Conservation (phyloP, 768 basidiomycete genomes). For the Dacryopinax primogenitus region DNA sequence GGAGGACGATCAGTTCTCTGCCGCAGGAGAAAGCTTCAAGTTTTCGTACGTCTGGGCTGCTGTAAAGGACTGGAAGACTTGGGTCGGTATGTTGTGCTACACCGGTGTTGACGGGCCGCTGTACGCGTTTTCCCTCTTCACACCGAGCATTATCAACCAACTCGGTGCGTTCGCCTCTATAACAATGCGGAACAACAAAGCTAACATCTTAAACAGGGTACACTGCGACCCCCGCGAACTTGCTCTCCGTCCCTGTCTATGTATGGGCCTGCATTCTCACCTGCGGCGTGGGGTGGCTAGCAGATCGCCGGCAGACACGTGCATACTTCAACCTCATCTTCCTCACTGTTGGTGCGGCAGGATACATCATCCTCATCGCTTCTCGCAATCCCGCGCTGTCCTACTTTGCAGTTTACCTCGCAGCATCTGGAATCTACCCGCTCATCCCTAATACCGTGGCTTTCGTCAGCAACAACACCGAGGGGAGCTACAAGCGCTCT, state of each 20-base stretch:
- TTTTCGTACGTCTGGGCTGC: conserved; percentile 48
- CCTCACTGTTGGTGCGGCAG: conserved; percentile 32
- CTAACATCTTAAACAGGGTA: conserved; percentile 33
- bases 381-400: conserved; percentile 53
- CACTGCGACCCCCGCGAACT: conserved; percentile 57
- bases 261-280: conserved; percentile 54
- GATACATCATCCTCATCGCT: conserved; percentile 56
- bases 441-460: conserved; percentile 50
- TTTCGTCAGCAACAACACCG: conserved; percentile 63
- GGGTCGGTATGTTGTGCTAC: conserved; percentile 12
- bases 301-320: conserved; percentile 48
- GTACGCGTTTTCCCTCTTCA: conserved; percentile 66
- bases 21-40: conserved; percentile 50
- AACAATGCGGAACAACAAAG: neutral
- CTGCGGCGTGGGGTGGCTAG: conserved; percentile 47
- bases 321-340: conserved; percentile 44
- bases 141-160: conserved; percentile 59
- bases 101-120: conserved; percentile 43
- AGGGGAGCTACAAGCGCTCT: conserved; percentile 64
- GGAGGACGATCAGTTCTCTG: conserved; percentile 55
- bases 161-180: neutral
- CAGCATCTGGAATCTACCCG: conserved; percentile 67
- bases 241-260: conserved; percentile 68
- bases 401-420: conserved; percentile 59
- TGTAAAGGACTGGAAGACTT: conserved; percentile 62